Percentiles rank a stretch among this genome's conserved stretches.
Conservation (phyloP, 768 basidiomycete species). For the Psilocybe tampanensis region DNA sequence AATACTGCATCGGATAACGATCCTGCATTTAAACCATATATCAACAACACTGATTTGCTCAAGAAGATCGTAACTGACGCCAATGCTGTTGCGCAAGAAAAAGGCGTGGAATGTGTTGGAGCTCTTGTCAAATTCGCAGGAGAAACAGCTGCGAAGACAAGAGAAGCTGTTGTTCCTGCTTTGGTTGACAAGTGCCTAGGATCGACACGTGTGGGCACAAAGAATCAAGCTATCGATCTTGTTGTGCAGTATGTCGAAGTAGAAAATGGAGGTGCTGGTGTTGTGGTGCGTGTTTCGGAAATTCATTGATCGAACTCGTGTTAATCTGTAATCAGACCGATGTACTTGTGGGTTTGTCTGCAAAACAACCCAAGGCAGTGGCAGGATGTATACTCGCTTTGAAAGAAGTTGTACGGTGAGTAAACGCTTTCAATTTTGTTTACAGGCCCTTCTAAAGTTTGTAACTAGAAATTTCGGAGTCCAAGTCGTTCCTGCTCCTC, state of each 20-base stretch:
- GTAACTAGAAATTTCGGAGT: constrained; percentile 73
- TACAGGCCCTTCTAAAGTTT: not conserved
- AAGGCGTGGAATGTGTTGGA: constrained; percentile 88
- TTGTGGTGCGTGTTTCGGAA: constrained; percentile 70
- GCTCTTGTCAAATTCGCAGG: constrained; percentile 90
- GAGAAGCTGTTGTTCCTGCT: constrained; percentile 82
- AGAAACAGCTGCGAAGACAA: constrained; percentile 80
- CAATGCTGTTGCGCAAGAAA: constrained; percentile 98
- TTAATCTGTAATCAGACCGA: constrained; percentile 54
- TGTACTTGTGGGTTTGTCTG: constrained; percentile 79
- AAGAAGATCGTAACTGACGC: constrained; percentile 89
- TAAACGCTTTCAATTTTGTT: constrained; percentile 5
- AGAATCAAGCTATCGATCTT: constrained; percentile 83
- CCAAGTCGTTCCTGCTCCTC: constrained; percentile 70
- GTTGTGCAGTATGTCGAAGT: constrained; percentile 90
- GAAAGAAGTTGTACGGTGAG: constrained; percentile 85
- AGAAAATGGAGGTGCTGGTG: constrained; percentile 85
- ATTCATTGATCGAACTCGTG: constrained; percentile 27
- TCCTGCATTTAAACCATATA: constrained; percentile 90
- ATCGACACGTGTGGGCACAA: constrained; percentile 88
- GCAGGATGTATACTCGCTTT: constrained; percentile 76
- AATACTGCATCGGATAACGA: constrained; percentile 91
- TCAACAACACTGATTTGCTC: constrained; percentile 73
- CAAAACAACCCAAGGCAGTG: constrained; percentile 95
- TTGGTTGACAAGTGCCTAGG: constrained; percentile 97